Base-by-base conservation (phyloP, 129 eudicot genomes). In the Chrysanthemum makinoi region DNA sequence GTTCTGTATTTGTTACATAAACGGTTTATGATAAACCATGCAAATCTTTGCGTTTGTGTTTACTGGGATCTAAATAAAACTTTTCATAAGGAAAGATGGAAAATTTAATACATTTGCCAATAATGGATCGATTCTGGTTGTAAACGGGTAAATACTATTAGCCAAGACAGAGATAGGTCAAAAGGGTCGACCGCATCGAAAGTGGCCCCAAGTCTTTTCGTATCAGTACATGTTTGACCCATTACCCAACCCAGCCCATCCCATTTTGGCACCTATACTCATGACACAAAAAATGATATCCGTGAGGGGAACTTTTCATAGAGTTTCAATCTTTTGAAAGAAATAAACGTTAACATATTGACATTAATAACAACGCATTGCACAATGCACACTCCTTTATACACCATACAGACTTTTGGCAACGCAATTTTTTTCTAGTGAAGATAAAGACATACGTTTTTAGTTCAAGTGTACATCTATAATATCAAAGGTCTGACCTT, bases 401-500 rank as follows among this genome's bases (percentile, higher is more conserved):
- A 4, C 3, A 30, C 4, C 35, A 30, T 3, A 30, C 35, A 30
- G 35, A 30, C 35, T 30, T 30, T 30, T 30, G 35, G 35, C 5
- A 30, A 30, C 4, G 0, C 35, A 0, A 30, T 30, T 3, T 30
- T 30, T 30, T 30, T 30, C 35, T 2, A 30, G 5, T 30, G 35
- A 30, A 2, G 5, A 30, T 4, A 30, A 30, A 30, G 35, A 30
- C 35, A 30, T 3, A 30, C 1, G 5, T 4, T 30, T 30, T 30
- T 30, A 3, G 35, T 30, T 33, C 43, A 50, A 26, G 22, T 20
- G 22, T 20, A 20, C 22, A 20, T 20, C 50, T 66, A 33, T 46
- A 28, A 17, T 62, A 60, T 76, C 10, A 76, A 50, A 62, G 59
- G 56, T 47, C 46, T 75, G 84, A 88, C 98, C 98, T 91, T 93